Percentiles rank a stretch among this genome's conserved stretches.
These are phyloP conservation scores for Micractinium conductrix DNA, from an alignment of 139 green algal species.

Conservation along the genomic window DNA sequence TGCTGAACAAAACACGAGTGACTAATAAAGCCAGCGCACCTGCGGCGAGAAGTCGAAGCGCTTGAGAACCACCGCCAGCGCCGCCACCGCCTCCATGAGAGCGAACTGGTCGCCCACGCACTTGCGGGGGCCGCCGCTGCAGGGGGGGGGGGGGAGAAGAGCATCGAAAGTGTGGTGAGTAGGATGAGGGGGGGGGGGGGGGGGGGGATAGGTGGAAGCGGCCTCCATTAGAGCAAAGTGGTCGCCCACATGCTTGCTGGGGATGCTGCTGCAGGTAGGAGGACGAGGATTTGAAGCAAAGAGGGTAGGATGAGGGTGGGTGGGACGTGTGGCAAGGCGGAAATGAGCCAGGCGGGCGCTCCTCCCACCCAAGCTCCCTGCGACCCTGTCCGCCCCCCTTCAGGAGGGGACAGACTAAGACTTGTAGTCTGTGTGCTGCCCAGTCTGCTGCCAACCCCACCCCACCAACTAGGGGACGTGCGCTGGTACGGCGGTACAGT, in stretches of 20 bases:
- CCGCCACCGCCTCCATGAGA: slow-evolving; percentile 83
- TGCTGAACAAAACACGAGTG: no score
- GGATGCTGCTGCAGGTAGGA: slow-evolving; percentile 67
- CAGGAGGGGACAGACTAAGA: no score
- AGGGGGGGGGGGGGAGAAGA: background rate
- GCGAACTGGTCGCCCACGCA: slow-evolving; percentile 99
- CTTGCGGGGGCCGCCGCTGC: slow-evolving; percentile 90
- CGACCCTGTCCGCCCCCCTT: no score
- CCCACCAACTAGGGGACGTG: no score
- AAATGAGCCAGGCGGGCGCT: no score
- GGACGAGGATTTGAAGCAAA: background rate
- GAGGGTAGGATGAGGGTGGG: background rate
- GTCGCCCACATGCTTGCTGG: slow-evolving; percentile 98
- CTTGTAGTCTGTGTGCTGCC: no score
- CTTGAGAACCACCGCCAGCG: slow-evolving; percentile 86
- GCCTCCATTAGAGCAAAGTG: slow-evolving; percentile 95
- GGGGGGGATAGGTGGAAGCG: background rate
- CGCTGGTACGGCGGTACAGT: no score
- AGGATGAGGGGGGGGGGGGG: background rate
- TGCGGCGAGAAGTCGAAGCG: slow-evolving; percentile 84
- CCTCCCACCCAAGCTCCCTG: no score
- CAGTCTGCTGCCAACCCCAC: no score
- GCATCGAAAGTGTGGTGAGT: background rate
- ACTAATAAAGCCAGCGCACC: no score
- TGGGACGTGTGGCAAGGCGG: no score